Evolutionary conservation across 192 early-diverging fungal species (phyloP).

Genomic region (Rhizophagus prolifer): DNA sequence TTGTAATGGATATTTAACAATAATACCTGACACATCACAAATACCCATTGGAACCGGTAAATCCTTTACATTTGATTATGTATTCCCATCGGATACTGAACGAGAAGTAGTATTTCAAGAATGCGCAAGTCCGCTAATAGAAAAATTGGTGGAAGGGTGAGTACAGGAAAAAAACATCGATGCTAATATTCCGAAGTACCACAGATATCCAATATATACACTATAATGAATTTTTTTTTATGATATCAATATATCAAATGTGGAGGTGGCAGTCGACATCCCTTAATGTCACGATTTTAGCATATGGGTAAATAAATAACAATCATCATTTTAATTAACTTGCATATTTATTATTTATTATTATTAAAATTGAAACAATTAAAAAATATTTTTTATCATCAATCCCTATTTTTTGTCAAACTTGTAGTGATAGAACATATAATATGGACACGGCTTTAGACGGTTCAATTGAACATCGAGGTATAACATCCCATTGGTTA

Average conservation of each 20-base stretch:
- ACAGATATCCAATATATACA: background rate
- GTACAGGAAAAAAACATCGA: background rate
- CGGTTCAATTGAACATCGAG: slow-evolving; percentile 39
- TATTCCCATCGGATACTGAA: slow-evolving; percentile 52
- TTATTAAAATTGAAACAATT: background rate
- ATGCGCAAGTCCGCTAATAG: slow-evolving; percentile 59
- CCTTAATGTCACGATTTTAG: slow-evolving; percentile 93
- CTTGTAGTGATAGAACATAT: slow-evolving; percentile 90
- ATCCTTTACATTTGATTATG: slow-evolving; percentile 70
- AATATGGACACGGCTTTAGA: slow-evolving; percentile 85
- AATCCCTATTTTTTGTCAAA: slow-evolving; percentile 50
- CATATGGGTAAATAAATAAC: slow-evolving; percentile 64
- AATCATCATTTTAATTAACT: background rate
- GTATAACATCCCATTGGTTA: slow-evolving; percentile 6
- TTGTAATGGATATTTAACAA: slow-evolving; percentile 57
- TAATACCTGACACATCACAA: slow-evolving; percentile 61
- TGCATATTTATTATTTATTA: background rate
- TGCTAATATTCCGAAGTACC: background rate
- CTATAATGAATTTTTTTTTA: background rate
- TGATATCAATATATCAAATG: no score
- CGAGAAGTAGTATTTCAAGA: slow-evolving; percentile 61
- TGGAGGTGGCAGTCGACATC: no score
- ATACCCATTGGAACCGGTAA: slow-evolving; percentile 61
- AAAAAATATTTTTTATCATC: no score
- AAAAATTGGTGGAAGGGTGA: slow-evolving; percentile 74